A percentile compares a stretch with the other conserved stretches of the same genome.
Evolutionary conservation across 2,329 filamentous ascomycete species (phyloP).

Genomic region (Ascochyta rabiei): DNA sequence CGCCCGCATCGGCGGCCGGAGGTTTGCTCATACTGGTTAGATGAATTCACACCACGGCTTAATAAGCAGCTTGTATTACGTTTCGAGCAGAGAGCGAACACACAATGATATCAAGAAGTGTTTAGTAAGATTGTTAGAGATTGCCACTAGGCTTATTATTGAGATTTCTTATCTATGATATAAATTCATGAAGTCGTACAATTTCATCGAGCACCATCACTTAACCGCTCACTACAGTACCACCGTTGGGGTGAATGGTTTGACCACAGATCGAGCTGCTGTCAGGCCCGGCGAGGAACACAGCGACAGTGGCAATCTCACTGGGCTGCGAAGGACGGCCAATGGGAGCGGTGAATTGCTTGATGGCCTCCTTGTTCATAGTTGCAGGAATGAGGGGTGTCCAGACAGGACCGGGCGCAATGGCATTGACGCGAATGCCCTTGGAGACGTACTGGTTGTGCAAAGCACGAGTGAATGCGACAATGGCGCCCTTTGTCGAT

Average conservation of each 20-base stretch:
- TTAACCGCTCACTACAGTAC: conserved; percentile 44
- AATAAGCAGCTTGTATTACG: neutral
- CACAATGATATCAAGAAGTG: neutral
- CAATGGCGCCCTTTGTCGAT: conserved; percentile 76
- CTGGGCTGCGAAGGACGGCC: conserved; percentile 79
- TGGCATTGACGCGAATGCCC: conserved; percentile 77
- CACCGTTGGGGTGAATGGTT: conserved; percentile 65
- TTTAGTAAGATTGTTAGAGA: neutral
- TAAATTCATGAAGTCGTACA: conserved; percentile 9
- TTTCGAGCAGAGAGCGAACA: neutral
- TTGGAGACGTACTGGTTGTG: conserved; percentile 75
- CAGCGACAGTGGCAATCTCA: conserved; percentile 81
- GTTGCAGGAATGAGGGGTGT: conserved; percentile 52
- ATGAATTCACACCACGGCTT: neutral
- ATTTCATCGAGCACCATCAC: neutral
- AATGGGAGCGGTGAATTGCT: conserved; percentile 76
- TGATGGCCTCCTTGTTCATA: conserved; percentile 63
- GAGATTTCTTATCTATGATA: conserved; percentile 2
- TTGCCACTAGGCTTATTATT: neutral
- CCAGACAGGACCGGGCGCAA: conserved; percentile 71
- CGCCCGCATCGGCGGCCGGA: conserved; percentile 15
- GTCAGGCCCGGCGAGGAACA: conserved; percentile 78
- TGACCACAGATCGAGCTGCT: conserved; percentile 78
- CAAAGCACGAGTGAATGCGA: conserved; percentile 78
- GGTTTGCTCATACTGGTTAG: conserved; percentile 2